Conservation (phyloP, 768 basidiomycete genomes). For the Tricholoma furcatifolium region DNA sequence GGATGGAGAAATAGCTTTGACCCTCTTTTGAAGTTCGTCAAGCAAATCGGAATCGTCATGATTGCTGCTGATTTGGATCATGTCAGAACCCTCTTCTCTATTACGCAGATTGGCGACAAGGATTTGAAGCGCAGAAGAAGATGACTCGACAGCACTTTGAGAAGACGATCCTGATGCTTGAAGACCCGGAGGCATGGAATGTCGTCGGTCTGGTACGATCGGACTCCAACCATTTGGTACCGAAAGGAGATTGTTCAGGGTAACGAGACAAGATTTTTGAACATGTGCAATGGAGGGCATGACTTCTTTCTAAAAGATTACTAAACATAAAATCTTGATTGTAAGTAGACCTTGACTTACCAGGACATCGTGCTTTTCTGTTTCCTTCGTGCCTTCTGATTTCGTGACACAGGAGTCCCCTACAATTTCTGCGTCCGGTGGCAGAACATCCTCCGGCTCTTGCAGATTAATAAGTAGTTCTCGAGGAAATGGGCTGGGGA, state of each 20-base stretch:
- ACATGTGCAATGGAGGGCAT: constrained; percentile 73
- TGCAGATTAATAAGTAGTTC: constrained; percentile 27
- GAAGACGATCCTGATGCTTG: constrained; percentile 28
- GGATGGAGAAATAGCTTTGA: constrained; percentile 45
- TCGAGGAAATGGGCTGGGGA: constrained; percentile 42
- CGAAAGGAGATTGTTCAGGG: constrained; percentile 67
- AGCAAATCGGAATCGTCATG: constrained; percentile 52
- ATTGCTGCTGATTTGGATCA: constrained; percentile 42
- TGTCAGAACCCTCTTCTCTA: constrained; percentile 39
- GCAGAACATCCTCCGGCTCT: background rate
- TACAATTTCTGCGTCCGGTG: constrained; percentile 2
- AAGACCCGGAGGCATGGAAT: constrained; percentile 55
- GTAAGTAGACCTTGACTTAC: constrained; percentile 4
- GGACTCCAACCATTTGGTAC: constrained; percentile 48
- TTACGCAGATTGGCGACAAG: constrained; percentile 63
- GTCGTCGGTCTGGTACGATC: constrained; percentile 58
- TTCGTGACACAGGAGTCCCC: constrained; percentile 11
- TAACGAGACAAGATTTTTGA: constrained; percentile 72
- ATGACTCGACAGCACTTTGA: constrained; percentile 28
- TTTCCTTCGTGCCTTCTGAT: constrained; percentile 1
- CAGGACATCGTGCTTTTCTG: constrained; percentile 12
- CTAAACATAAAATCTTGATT: background rate
- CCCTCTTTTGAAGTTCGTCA: constrained; percentile 54
- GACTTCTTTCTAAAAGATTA: constrained; percentile 50
- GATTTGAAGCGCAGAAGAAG: constrained; percentile 57